Evolutionary conservation across 805 yeast genomes (phyloP).

Genomic region (Wickerhamiella cacticola): DNA sequence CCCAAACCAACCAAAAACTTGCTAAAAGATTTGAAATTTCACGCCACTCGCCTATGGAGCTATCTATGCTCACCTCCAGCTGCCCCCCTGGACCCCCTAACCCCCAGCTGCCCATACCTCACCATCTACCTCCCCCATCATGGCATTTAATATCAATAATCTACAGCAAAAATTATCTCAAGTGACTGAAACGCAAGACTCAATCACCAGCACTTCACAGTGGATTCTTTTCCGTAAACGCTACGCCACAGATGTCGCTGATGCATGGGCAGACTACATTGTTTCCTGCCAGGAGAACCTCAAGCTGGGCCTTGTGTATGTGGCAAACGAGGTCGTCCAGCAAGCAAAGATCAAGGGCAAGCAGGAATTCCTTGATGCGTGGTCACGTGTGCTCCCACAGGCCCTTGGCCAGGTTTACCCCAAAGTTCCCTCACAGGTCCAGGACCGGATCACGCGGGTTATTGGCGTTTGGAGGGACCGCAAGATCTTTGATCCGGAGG

Average conservation of each 20-base stretch:
- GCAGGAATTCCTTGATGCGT: constrained; percentile 46
- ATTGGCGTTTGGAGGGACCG: constrained; percentile 57
- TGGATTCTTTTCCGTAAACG: constrained; percentile 60
- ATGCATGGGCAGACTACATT: constrained; percentile 38
- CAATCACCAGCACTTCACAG: constrained; percentile 62
- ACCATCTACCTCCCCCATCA: constrained; percentile 6
- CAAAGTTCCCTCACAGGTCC: constrained; percentile 33
- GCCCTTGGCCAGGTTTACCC: constrained; percentile 31
- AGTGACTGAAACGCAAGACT: constrained; percentile 51
- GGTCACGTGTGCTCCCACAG: constrained; percentile 35
- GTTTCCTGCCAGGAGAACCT: constrained; percentile 30
- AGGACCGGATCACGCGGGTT: constrained; percentile 45
- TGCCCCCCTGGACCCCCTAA: too few species aligned
- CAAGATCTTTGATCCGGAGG: constrained; percentile 35
- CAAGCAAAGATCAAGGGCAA: constrained; percentile 54
- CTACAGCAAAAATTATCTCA: constrained; percentile 24
- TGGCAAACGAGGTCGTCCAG: constrained; percentile 74
- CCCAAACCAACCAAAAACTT: too few species aligned
- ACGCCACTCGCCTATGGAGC: too few species aligned
- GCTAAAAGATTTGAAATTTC: too few species aligned
- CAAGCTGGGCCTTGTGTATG: constrained; percentile 49
- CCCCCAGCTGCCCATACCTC: background rate
- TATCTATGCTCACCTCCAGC: too few species aligned
- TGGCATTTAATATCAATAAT: constrained; percentile 22
- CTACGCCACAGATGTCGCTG: constrained; percentile 41